A percentile compares a stretch with the other conserved stretches of the same genome.
These are phyloP conservation scores for Piromyces finnis DNA, from an alignment of 192 early-diverging fungal species.

Conservation along the genomic window DNA sequence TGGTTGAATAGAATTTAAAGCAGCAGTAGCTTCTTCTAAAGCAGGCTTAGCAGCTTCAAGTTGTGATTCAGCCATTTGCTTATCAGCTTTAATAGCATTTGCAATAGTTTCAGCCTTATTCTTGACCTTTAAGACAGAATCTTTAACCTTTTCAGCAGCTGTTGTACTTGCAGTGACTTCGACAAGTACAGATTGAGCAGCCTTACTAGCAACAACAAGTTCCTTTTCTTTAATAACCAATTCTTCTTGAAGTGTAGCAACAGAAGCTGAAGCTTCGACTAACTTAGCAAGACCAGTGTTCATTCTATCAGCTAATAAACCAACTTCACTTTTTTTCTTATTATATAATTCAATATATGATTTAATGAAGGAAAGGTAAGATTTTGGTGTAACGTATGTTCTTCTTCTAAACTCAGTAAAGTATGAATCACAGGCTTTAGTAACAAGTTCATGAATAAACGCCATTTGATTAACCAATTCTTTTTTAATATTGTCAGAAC, in stretches of 20 bases:
- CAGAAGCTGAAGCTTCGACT: conserved; percentile 38
- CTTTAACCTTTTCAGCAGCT: conserved; percentile 46
- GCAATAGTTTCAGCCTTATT: conserved; percentile 43
- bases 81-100: conserved; percentile 41
- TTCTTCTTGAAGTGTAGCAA: conserved; percentile 38
- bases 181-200: conserved; percentile 29
- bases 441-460: conserved; percentile 38
- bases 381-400: conserved; percentile 45
- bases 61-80: conserved; percentile 31
- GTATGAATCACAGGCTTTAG: conserved; percentile 39
- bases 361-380: conserved; percentile 36
- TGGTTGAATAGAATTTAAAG: conserved; percentile 45
- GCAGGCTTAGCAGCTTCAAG: conserved; percentile 43
- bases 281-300: conserved; percentile 45
- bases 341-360: conserved; percentile 32
- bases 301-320: conserved; percentile 38
- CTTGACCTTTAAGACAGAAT: conserved; percentile 40
- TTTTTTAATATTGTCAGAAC: conserved; percentile 31
- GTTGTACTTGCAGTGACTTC: conserved; percentile 37
- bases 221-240: conserved; percentile 48
- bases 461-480: conserved; percentile 43
- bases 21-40: conserved; percentile 34
- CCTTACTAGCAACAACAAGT: conserved; percentile 32
- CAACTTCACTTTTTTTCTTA: conserved; percentile 28
- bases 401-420: conserved; percentile 36